phyloP scores from a whole-genome alignment of 179 eudicot genomes.

The Camellia oleifera region DNA sequence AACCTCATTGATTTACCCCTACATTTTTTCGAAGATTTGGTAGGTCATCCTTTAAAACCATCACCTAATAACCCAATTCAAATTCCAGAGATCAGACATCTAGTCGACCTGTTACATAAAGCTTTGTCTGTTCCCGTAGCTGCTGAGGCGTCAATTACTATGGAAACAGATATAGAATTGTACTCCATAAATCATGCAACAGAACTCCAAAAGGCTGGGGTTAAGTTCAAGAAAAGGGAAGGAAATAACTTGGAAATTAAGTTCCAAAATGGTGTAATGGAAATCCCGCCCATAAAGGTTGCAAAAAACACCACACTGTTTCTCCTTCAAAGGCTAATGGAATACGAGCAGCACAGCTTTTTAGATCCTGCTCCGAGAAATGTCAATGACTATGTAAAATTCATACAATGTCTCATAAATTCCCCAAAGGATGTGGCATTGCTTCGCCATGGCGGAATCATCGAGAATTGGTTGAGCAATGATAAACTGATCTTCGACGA shows the following conservation, averaged over 20 bases:
- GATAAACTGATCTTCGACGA: not conserved
- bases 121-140: not conserved
- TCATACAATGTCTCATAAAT: slow-evolving; percentile 8
- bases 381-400: not conserved
- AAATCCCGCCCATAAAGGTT: not conserved
- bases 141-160: too few species aligned
- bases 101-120: not conserved
- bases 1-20: slow-evolving; percentile 10
- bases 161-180: not conserved
- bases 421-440: not conserved
- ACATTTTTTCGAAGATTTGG: not conserved
- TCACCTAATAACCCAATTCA: too few species aligned
- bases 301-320: too few species aligned
- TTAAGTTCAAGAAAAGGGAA: slow-evolving; percentile 19
- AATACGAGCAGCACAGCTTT: not conserved
- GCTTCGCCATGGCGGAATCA: not conserved
- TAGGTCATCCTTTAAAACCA: not conserved
- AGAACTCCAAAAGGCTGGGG: slow-evolving; percentile 30
- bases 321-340: not conserved
- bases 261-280: not conserved
- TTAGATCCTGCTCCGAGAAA: too few species aligned
- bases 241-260: slow-evolving; percentile 9
- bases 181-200: slow-evolving; percentile 18
- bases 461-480: not conserved
- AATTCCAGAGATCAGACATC: not conserved